phyloP scores from a whole-genome alignment of 805 yeast genomes.

The Yueomyces sp. region DNA sequence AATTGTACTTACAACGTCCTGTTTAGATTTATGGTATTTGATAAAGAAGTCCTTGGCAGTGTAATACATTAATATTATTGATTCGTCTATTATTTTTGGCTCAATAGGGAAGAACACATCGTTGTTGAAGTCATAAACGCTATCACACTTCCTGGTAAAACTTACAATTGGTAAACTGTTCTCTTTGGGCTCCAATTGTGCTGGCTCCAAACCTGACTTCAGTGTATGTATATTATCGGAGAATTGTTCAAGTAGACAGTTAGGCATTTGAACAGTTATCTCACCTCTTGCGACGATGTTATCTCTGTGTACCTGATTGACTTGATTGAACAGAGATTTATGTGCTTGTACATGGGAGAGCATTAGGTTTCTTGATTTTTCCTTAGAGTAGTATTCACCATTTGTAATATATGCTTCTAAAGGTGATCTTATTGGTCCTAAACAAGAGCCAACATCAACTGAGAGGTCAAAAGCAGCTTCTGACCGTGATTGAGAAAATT shows the following conservation, averaged over 20 bases:
- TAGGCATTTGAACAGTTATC: slow-evolving; percentile 35
- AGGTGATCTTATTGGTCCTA: background rate
- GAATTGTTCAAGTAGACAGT: slow-evolving; percentile 17
- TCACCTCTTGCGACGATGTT: slow-evolving; percentile 39
- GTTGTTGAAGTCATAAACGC: slow-evolving; percentile 33
- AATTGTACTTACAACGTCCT: slow-evolving; percentile 13
- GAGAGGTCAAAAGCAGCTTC: background rate
- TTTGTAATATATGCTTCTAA: slow-evolving; percentile 12
- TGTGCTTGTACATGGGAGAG: slow-evolving; percentile 1
- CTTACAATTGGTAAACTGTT: slow-evolving; percentile 30
- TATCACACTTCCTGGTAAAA: slow-evolving; percentile 38
- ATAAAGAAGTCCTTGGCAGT: slow-evolving; percentile 33
- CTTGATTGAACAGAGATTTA: slow-evolving; percentile 16
- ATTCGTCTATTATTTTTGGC: slow-evolving; percentile 30
- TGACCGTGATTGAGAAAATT: background rate
- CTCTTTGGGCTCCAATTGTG: slow-evolving; percentile 7
- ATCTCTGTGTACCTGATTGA: slow-evolving; percentile 28
- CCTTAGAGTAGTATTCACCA: slow-evolving; percentile 9
- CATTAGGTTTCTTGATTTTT: slow-evolving; percentile 10
- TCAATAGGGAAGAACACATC: slow-evolving; percentile 45
- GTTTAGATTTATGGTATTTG: slow-evolving; percentile 18
- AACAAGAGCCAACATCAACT: background rate
- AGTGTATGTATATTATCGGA: slow-evolving; percentile 14
- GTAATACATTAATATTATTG: slow-evolving; percentile 30
- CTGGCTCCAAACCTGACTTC: slow-evolving; percentile 12